Evolutionary conservation across 2,329 filamentous ascomycete species (phyloP), one percentile per base, ranked within the genome.

Genomic region (Trichoderma hamatum): DNA sequence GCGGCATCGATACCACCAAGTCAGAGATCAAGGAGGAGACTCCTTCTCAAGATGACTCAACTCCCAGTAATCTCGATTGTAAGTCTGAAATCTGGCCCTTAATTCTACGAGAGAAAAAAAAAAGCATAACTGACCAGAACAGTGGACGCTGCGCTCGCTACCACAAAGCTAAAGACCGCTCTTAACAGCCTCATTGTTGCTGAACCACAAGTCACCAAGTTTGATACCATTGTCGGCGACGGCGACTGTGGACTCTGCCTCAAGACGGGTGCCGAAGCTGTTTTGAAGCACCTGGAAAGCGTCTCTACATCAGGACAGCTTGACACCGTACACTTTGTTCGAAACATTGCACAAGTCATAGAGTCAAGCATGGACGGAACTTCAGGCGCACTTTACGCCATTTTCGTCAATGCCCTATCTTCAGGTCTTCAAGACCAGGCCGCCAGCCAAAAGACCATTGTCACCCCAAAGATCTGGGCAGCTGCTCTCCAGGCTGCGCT

Each of bases 281-380:
- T 85, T 16, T 84, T 89, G 13, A 78, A 86, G 59, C 87, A 89
- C 70, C 78, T 92, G 4, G 56, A 69, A 34, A 58, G n/a, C 43
- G n/a, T 67, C 51, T 52, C 46, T 14, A 86, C 74, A 82, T 91
- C 72, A 14, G n/a, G 51, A 5, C n/a, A 68, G 14, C 28, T 58
- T 11, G 70, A 71, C 32, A 59, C 62, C 1, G 60, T 71, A 6
- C 65, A 49, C 13, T 46, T 70, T 24, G 69, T 73, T 34, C 70
- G 66, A 34, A 39, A 59, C 36, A 71, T 72, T 59, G 87, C 87
- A 68, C 84, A 84, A 34, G 84, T 89, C 1, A 88, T 92, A 19
- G 90, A 92, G 76, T 85, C 84, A 58, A 86, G 82, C 69, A 92
- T 93, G 90, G 90, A 92, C 75, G 91, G 90, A 62, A 92, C 90